phyloP scores from a whole-genome alignment of 805 yeast species.

The Saturnispora silvae region DNA sequence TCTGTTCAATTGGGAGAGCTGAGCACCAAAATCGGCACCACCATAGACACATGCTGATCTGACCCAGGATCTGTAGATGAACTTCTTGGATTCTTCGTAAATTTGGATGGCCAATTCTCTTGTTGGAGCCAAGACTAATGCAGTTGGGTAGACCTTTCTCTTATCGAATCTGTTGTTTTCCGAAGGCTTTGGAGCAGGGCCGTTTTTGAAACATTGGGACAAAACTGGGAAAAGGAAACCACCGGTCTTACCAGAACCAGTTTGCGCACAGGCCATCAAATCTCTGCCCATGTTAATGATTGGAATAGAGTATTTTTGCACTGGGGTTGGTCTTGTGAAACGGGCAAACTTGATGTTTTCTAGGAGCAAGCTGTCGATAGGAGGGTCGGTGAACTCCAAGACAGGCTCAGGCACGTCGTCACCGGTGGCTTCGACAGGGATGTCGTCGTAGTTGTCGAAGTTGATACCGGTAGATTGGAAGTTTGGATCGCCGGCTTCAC shows the following conservation, averaged over 20 bases:
- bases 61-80: conserved; percentile 97
- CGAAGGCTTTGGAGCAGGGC: conserved; percentile 55
- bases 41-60: conserved; percentile 94
- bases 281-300: conserved; percentile 61
- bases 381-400: conserved; percentile 79
- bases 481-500: conserved; percentile 59
- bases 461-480: conserved; percentile 95
- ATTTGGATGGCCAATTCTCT: conserved; percentile 98
- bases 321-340: conserved; percentile 93
- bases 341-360: conserved; percentile 82
- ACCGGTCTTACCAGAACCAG: conserved; percentile 99
- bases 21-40: conserved; percentile 90
- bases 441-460: conserved; percentile 96
- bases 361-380: conserved; percentile 75
- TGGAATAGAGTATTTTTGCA: conserved; percentile 88
- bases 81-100: conserved; percentile 89
- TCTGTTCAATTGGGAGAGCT: conserved; percentile 76
- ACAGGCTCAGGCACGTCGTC: conserved; percentile 91
- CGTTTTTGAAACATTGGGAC: conserved; percentile 78
- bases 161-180: conserved; percentile 42
- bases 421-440: conserved; percentile 97
- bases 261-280: conserved; percentile 90
- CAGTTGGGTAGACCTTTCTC: conserved; percentile 86
- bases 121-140: conserved; percentile 94
- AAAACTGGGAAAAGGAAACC: conserved; percentile 97